phyloP scores from a whole-genome alignment of 305 asterid genomes.

The Solanum hybrid region DNA sequence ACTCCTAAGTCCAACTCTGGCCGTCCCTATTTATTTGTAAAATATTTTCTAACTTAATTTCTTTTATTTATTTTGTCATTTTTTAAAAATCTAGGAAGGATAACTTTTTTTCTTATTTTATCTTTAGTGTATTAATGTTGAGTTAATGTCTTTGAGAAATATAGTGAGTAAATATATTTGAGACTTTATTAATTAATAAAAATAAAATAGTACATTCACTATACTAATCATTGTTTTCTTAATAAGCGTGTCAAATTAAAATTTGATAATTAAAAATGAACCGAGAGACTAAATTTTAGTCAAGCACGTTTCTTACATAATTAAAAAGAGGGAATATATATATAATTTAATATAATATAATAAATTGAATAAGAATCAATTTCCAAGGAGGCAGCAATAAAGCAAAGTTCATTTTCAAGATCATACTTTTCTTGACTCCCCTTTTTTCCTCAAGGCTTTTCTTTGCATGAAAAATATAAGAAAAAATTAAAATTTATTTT shows the following conservation, averaged over 20 bases:
- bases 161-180: no score
- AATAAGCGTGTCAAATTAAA: no score
- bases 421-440: conserved; percentile 11
- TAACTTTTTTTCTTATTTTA: no score
- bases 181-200: no score
- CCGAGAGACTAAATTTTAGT: background rate
- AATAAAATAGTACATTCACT: rapidly evolving
- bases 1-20: background rate
- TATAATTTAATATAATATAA: background rate
- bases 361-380: conserved; percentile 17
- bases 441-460: conserved; percentile 17
- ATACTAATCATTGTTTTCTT: no score
- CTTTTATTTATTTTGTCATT: background rate
- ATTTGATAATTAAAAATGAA: background rate
- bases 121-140: no score
- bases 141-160: no score
- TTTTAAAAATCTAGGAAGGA: no score
- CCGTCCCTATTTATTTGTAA: background rate
- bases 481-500: no score
- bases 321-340: conserved; percentile 7
- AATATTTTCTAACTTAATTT: no score
- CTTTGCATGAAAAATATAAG: conserved; percentile 6
- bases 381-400: conserved; percentile 9
- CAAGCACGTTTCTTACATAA: conserved; percentile 36
- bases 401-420: conserved; percentile 20